A percentile compares a stretch with the other conserved stretches of the same genome.
These are phyloP conservation scores for Boletus coccyginus DNA, from an alignment of 768 basidiomycete genomes.

Conservation along the genomic window DNA sequence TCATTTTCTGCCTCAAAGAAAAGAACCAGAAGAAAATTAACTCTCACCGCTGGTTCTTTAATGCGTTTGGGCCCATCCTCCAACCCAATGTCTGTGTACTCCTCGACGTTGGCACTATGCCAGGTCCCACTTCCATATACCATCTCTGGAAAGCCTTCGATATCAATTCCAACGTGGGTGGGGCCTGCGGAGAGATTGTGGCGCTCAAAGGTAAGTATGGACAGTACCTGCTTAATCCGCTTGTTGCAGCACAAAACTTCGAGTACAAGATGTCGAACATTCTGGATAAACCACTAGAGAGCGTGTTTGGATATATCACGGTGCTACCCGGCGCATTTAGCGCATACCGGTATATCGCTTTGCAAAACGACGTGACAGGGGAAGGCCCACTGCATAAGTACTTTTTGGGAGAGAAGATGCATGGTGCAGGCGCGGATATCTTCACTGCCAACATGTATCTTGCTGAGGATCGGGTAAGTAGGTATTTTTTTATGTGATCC, in stretches of 20 bases:
- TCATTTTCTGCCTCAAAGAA: slow-evolving; percentile 91
- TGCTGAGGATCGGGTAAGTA: slow-evolving; percentile 76
- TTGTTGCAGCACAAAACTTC: slow-evolving; percentile 90
- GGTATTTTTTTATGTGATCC: not conserved
- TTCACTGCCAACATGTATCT: slow-evolving; percentile 98
- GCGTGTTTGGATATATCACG: slow-evolving; percentile 90
- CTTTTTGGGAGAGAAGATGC: slow-evolving; percentile 96
- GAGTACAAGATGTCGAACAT: slow-evolving; percentile 96
- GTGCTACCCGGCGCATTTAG: slow-evolving; percentile 93
- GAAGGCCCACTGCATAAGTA: slow-evolving; percentile 93
- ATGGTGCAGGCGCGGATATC: slow-evolving; percentile 82
- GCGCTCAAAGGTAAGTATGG: slow-evolving; percentile 86
- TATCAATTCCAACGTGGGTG: slow-evolving; percentile 86
- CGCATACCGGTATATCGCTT: slow-evolving; percentile 86
- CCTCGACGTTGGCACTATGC: slow-evolving; percentile 84
- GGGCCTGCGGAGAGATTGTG: slow-evolving; percentile 96
- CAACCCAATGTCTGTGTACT: slow-evolving; percentile 91
- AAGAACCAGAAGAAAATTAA: slow-evolving; percentile 97
- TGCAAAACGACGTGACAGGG: slow-evolving; percentile 81
- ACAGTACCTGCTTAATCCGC: slow-evolving; percentile 75
- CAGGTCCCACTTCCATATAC: slow-evolving; percentile 85
- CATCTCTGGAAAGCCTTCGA: slow-evolving; percentile 96
- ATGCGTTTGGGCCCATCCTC: slow-evolving; percentile 79
- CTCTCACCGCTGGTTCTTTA: slow-evolving; percentile 94
- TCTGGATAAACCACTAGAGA: slow-evolving; percentile 87